Base-by-base conservation (phyloP, 768 basidiomycete genomes). In the Boletus reticuloceps region DNA sequence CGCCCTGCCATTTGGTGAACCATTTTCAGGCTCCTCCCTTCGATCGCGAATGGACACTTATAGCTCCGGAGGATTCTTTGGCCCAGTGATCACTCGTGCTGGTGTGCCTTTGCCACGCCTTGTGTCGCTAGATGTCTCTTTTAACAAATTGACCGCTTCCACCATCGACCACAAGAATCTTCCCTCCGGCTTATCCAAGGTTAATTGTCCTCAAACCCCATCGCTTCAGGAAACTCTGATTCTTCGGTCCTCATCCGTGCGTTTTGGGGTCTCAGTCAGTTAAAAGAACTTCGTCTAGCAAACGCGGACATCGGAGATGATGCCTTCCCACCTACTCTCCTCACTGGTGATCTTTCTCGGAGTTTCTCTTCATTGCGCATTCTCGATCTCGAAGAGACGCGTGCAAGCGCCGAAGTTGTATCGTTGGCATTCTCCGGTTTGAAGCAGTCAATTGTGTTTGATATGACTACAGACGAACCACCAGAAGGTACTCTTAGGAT, bases 121-220 rank as follows among this genome's bases (percentile, higher is more conserved):
- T 41, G 60, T 78, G n/a, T 74, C 71, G 20, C 74, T 94, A 22
- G 77, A 91, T 47, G 82, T 75, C 16, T 87, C 89, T 1, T 73
- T 84, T 68, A 93, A 94, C 72, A 78, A 79, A 55, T 76, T 94
- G 34, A 62, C 71, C 3, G 81, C 86, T 9, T 67, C 69, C 14
- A 67, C 75, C 4, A 82, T 93, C 58, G 82, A 89, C 62, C 59
- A 74, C 51, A 66, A 65, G 38, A 65, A 67, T 40, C 59, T 92
- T 4, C 91, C 91, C 0, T 63, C 71, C 22, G 71, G 73, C 12
- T 61, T 92, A 17, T 66, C 73, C 34, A 88, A 83, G 65, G 58
- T 91, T 36, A 77, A 89, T 64, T 92, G 34, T 85, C 88, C 1
- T 75, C 68, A 6, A 91, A 91, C 59, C 88, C 89, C 6, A 77